Conservation (phyloP, 2,329 filamentous ascomycete genomes). For the Polychaeton citri region DNA sequence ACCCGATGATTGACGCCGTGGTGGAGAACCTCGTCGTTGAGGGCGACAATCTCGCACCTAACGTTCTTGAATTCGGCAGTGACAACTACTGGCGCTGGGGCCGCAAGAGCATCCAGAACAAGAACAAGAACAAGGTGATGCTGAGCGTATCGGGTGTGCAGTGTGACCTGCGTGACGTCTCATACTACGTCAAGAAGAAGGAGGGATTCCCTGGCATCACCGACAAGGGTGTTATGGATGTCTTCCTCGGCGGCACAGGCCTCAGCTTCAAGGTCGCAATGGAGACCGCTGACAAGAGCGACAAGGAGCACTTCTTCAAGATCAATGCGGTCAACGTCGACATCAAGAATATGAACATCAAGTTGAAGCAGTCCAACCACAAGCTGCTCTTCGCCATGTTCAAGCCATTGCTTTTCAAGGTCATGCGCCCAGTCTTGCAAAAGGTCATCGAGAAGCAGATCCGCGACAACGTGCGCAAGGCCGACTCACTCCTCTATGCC, state of each 20-base stretch:
- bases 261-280: constrained; percentile 87
- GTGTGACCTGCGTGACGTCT: constrained; percentile 77
- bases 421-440: constrained; percentile 70
- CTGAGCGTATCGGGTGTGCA: constrained; percentile 81
- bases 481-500: constrained; percentile 59
- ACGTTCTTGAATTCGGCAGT: constrained; percentile 72
- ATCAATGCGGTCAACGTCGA: constrained; percentile 53
- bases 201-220: constrained; percentile 78
- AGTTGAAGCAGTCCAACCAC: constrained; percentile 88
- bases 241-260: constrained; percentile 74
- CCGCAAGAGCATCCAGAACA: constrained; percentile 72
- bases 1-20: constrained; percentile 70
- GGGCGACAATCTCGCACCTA: constrained; percentile 93
- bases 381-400: constrained; percentile 77
- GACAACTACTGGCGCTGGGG: constrained; percentile 96
- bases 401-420: constrained; percentile 76
- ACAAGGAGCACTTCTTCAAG: constrained; percentile 82
- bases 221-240: constrained; percentile 78
- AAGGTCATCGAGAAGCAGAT: constrained; percentile 85
- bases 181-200: constrained; percentile 93
- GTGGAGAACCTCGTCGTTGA: constrained; percentile 93
- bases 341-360: constrained; percentile 42
- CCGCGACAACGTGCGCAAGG: constrained; percentile 63
- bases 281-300: constrained; percentile 62
- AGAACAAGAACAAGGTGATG: constrained; percentile 72